A percentile compares a stretch with the other conserved stretches of the same genome.
These are phyloP conservation scores for Xerocomellus intermedius DNA, from an alignment of 768 basidiomycete genomes.

Conservation along the genomic window DNA sequence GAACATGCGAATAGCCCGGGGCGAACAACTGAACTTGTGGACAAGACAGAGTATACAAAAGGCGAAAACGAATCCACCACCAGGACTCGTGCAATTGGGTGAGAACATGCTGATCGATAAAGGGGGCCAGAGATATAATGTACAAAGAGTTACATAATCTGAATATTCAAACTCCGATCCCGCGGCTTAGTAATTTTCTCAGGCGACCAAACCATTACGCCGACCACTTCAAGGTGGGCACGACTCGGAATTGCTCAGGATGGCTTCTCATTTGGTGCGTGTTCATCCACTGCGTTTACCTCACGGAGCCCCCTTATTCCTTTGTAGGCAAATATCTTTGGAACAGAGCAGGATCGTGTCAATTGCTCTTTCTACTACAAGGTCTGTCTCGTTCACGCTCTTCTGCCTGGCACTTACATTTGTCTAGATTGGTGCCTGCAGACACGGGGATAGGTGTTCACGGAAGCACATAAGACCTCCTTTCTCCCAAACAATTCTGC, in stretches of 20 bases:
- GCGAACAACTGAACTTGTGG: no score
- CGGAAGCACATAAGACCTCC: constrained; percentile 98
- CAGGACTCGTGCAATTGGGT: no score
- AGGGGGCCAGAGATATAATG: no score
- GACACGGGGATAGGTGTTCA: constrained; percentile 97
- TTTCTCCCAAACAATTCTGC: constrained; percentile 94
- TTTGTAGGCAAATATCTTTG: constrained; percentile 87
- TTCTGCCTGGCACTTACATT: constrained; percentile 4
- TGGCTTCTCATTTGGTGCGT: constrained; percentile 77
- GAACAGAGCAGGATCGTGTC: constrained; percentile 91
- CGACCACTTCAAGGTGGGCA: not conserved
- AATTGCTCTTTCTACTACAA: constrained; percentile 99
- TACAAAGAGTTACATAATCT: no score
- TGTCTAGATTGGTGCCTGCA: constrained; percentile 90
- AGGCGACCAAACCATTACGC: not conserved
- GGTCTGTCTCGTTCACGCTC: constrained; percentile 39
- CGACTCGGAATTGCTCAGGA: constrained; percentile 14
- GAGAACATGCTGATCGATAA: no score
- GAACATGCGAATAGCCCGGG: no score
- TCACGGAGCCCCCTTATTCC: constrained; percentile 1
- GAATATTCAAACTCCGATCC: constrained; percentile 21
- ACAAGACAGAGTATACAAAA: no score
- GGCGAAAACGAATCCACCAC: no score
- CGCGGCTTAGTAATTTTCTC: constrained; percentile 19
- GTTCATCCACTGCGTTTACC: not conserved